Evolutionary conservation across 1,284 basidiomycete genomes (phyloP), one percentile per base, ranked within the genome.

Genomic region (Amylostereum areolatum): DNA sequence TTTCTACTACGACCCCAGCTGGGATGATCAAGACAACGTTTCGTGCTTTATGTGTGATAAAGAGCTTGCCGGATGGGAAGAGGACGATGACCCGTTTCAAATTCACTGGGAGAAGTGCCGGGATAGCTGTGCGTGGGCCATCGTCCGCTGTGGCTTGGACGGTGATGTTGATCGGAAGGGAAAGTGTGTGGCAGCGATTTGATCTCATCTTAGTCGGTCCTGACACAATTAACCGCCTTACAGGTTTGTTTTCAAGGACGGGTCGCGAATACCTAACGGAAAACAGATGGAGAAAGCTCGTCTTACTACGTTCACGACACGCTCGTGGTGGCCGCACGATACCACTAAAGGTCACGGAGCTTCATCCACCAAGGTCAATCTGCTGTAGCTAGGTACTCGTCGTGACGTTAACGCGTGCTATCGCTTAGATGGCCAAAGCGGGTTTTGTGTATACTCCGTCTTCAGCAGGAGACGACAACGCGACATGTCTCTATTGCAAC

Each of bases 381-480:
- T 39, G 46, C 39, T 3, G 45, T 30, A 33, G 25, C 40, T 30
- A 42, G 25, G 34, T 27, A 25, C 30, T 45, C 7, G 43, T 40
- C 6, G 44, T 42, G 47, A 49, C 18, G 46, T 31, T 50, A 36
- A 43, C 57, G 29, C 54, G 37, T 42, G 2, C n/a, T 50, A 35
- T 45, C 47, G 28, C 4, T 11, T 48, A 93, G 91, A 83, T 94
- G 75, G 86, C 91, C 0, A 78, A 79, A 55, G 89, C 89, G 1
- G 91, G 91, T 3, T 93, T 93, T 58, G 75, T 89, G 0, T 90
- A 77, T 59, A 82, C 80, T 1, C 86, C 89, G 1, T 74, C 78
- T 52, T 63, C 70, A 9, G 58, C 69, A 3, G 81, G 76, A 2
- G 84, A 89, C 51, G 91, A 94, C 62, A 79, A 81, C 1, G 88